Base-by-base conservation (phyloP, 345 rosid genomes). In the Iberis pinnata region DNA sequence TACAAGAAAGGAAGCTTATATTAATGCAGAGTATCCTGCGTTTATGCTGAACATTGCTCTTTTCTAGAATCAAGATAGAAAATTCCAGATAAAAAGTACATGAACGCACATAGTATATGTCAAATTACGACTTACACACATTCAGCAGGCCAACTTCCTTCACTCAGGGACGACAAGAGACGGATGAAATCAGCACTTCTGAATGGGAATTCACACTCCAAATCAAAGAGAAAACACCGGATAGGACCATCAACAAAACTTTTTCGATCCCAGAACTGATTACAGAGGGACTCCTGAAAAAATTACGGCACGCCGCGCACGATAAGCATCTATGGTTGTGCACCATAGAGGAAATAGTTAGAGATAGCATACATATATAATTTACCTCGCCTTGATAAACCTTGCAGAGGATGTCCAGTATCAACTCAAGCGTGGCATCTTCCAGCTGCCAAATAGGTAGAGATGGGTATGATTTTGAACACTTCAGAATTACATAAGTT, bases 61-160 rank as follows among this genome's bases (percentile, higher is more conserved):
- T 1, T 37, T 45, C 56, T 46, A 66, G 48, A 58, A 44, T n/a
- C n/a, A n/a, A n/a, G n/a, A n/a, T 51, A 24, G 38, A 43, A 24
- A 36, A 9, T 58, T 58, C 19, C 43, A 52, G 13, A 19, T 42
- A 29, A 41, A 43, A 42, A 35, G 22, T 43, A 37, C 66, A 29
- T 45, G 45, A n/a, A 17, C 2, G 36, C 38, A 31, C 25, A 52
- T 53, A 15, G 42, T n/a, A 40, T 32, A 52, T 27, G 12, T 26
- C 54, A 14, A 26, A 38, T 16, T 38, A 45, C 37, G 46, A 77
- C 98, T 82, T 73, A 90, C 98, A 83, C 96, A 33, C 98, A 92
- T 76, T 88, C 88, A 26, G 96, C 82, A 46, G 98, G 95, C 98
- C 98, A 92, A 51, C 80, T 75, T 65, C 96, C 98, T 70, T 88